Evolutionary conservation across 495 filamentous ascomycete genomes (phyloP).

Genomic region (Lepraria neglecta): DNA sequence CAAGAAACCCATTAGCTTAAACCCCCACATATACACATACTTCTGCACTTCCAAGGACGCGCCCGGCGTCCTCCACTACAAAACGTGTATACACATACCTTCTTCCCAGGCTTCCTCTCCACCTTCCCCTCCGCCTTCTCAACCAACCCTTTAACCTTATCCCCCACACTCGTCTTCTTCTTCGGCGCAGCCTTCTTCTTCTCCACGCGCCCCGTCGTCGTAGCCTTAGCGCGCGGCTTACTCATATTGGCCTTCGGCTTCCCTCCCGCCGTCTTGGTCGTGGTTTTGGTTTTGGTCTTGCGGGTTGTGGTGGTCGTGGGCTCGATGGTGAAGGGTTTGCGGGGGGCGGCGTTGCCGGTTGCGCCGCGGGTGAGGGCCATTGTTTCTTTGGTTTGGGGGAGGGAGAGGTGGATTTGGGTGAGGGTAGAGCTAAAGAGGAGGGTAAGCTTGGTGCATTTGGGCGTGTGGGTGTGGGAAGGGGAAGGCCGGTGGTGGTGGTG

Average conservation of each 20-base stretch:
- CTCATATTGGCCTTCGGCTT: conserved; percentile 26
- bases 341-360: conserved; percentile 20
- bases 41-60: no score
- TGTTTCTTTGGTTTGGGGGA: not conserved
- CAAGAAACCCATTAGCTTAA: conserved; percentile 9
- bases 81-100: conserved; percentile 20
- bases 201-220: conserved; percentile 19
- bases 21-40: not conserved
- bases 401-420: not conserved
- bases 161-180: conserved; percentile 19
- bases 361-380: conserved; percentile 28
- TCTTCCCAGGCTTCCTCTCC: conserved; percentile 28
- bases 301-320: conserved; percentile 14
- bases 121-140: conserved; percentile 25
- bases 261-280: conserved; percentile 18
- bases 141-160: conserved; percentile 28
- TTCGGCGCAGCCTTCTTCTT: conserved; percentile 21
- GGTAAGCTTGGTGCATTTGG: not conserved
- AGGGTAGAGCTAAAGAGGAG: not conserved
- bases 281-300: conserved; percentile 23
- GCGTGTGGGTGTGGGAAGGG: not conserved
- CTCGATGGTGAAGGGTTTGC: conserved; percentile 22
- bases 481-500: not conserved
- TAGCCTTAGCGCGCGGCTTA: conserved; percentile 27
- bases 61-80: no score